phyloP scores from a whole-genome alignment of 2,329 filamentous ascomycete species.

The Ascochyta rabiei region DNA sequence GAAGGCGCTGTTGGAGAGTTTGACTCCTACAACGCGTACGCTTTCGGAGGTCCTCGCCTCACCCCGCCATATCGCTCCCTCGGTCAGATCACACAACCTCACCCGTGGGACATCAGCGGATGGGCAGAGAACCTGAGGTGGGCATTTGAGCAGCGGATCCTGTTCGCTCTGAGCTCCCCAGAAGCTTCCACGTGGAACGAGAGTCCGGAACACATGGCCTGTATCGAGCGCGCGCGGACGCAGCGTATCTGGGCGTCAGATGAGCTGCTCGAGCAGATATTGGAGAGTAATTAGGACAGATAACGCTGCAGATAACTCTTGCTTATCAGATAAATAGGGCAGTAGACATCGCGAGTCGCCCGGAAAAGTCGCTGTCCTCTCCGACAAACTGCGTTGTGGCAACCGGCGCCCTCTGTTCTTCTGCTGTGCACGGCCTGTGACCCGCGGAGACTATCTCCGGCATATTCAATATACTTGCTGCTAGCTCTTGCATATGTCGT shows the following conservation, averaged over 20 bases:
- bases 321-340: not conserved
- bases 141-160: conserved; percentile 26
- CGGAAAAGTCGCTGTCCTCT: not conserved
- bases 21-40: conserved; percentile 4
- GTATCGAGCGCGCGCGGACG: conserved; percentile 21
- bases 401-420: not conserved
- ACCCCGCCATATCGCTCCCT: conserved; percentile 30
- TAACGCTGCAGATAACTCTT: not conserved
- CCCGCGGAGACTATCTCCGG: too few species aligned
- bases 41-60: conserved; percentile 9
- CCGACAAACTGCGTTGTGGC: not conserved
- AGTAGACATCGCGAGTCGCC: not conserved
- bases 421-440: not conserved
- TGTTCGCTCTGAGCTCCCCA: conserved; percentile 14
- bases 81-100: conserved; percentile 29
- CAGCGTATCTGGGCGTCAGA: conserved; percentile 30
- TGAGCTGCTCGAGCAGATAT: conserved; percentile 20
- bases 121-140: conserved; percentile 45
- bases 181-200: conserved; percentile 26
- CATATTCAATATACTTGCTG: not conserved
- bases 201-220: conserved; percentile 32
- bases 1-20: conserved; percentile 11
- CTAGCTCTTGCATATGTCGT: not conserved
- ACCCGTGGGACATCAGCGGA: conserved; percentile 23
- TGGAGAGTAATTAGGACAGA: not conserved